Conservation (phyloP, 768 basidiomycete genomes). For the Tylopilus sp. region DNA sequence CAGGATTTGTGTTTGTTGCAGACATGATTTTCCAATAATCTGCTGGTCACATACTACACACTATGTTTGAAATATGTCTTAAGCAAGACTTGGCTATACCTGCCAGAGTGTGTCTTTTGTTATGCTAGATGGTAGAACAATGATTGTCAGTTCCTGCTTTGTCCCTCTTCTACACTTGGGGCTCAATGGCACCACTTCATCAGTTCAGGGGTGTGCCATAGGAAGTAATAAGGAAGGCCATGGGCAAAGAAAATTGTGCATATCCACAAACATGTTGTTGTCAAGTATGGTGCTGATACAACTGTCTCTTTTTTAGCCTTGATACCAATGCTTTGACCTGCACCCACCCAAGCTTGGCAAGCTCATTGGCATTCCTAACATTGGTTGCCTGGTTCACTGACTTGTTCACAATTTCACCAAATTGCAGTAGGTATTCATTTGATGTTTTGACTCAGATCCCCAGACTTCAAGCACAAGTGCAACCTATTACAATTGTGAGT, state of each 20-base stretch:
- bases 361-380: slow-evolving; percentile 89
- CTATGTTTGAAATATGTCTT: slow-evolving; percentile 4
- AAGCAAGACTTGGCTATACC: slow-evolving; percentile 96
- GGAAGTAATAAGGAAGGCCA: slow-evolving; percentile 86
- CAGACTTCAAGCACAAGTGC: slow-evolving; percentile 91
- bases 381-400: slow-evolving; percentile 86
- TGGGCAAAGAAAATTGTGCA: slow-evolving; percentile 95
- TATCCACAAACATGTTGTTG: slow-evolving; percentile 9
- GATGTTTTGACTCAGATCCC: background rate
- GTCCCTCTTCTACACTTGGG: slow-evolving; percentile 43
- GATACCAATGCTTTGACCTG: slow-evolving; percentile 96
- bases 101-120: slow-evolving; percentile 82
- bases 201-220: slow-evolving; percentile 91
- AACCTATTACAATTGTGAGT: slow-evolving; percentile 99
- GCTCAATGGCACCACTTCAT: slow-evolving; percentile 93
- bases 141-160: slow-evolving; percentile 58
- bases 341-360: slow-evolving; percentile 92
- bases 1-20: slow-evolving; percentile 2
- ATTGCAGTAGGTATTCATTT: slow-evolving; percentile 57
- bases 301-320: slow-evolving; percentile 55
- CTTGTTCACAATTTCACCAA: slow-evolving; percentile 97
- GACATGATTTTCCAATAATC: slow-evolving; percentile 97
- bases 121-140: slow-evolving; percentile 96
- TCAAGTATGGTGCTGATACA: background rate
- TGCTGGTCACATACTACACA: slow-evolving; percentile 58